Percentiles rank a stretch among this genome's conserved stretches.
Conservation (phyloP, 805 yeast genomes). For the Candida parachauliodes region DNA sequence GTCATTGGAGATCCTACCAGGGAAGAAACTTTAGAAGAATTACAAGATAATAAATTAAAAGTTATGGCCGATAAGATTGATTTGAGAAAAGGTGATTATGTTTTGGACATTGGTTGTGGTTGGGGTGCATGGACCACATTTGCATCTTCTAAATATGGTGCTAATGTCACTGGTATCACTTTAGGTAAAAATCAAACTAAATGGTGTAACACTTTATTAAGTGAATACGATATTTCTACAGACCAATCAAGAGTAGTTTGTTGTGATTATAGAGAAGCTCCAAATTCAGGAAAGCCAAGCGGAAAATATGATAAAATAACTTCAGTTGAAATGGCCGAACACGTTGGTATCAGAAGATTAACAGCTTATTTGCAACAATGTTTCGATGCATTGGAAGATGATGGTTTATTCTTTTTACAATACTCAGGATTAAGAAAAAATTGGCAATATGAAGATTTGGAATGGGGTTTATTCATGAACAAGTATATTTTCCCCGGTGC, state of each 20-base stretch:
- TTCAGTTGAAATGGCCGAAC: slow-evolving; percentile 94
- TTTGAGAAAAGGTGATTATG: slow-evolving; percentile 64
- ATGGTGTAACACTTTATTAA: slow-evolving; percentile 75
- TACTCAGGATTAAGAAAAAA: slow-evolving; percentile 86
- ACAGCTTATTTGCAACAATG: slow-evolving; percentile 74
- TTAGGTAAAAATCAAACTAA: slow-evolving; percentile 87
- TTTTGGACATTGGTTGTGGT: slow-evolving; percentile 90
- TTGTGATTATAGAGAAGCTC: slow-evolving; percentile 88
- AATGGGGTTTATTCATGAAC: slow-evolving; percentile 96
- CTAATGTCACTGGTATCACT: slow-evolving; percentile 84
- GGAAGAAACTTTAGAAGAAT: slow-evolving; percentile 71
- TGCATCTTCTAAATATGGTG: slow-evolving; percentile 80
- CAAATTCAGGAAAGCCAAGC: slow-evolving; percentile 48
- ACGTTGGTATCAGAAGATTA: slow-evolving; percentile 87
- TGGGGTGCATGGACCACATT: slow-evolving; percentile 92
- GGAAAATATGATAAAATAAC: slow-evolving; percentile 78
- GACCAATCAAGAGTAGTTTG: slow-evolving; percentile 78
- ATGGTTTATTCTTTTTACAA: slow-evolving; percentile 83
- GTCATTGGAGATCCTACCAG: slow-evolving; percentile 64
- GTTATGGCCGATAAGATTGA: slow-evolving; percentile 84
- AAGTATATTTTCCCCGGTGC: slow-evolving; percentile 97
- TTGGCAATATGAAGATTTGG: slow-evolving; percentile 92
- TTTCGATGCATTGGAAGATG: slow-evolving; percentile 84
- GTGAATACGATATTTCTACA: slow-evolving; percentile 60
- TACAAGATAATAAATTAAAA: slow-evolving; percentile 88